These are phyloP conservation scores for Stenogyne calaminthoides DNA, from an alignment of 305 asterid genomes.

Conservation along the genomic window DNA sequence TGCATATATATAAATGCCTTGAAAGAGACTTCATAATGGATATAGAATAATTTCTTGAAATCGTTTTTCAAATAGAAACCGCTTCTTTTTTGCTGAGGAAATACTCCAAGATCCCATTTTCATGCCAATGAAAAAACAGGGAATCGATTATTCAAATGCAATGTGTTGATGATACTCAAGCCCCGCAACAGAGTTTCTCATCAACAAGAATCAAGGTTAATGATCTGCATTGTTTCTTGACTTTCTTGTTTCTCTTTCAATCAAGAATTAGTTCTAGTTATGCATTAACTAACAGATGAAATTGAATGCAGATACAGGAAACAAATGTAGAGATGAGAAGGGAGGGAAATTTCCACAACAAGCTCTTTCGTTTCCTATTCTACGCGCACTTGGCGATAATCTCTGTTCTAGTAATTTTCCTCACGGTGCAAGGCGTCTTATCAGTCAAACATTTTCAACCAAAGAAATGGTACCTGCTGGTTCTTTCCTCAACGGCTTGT, in stretches of 20 bases:
- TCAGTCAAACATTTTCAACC: slow-evolving; percentile 36
- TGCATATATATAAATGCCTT: background rate
- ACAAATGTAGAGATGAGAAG: slow-evolving; percentile 29
- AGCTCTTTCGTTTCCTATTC: slow-evolving; percentile 41
- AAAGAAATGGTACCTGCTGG: slow-evolving; percentile 44
- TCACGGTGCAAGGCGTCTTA: slow-evolving; percentile 36
- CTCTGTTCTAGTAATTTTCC: slow-evolving; percentile 37
- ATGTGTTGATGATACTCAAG: slow-evolving; percentile 14
- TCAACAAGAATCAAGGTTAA: slow-evolving; percentile 34
- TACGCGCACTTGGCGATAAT: slow-evolving; percentile 40
- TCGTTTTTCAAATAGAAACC: slow-evolving; percentile 22
- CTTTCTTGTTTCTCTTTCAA: slow-evolving; percentile 1
- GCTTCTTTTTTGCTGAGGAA: slow-evolving; percentile 2
- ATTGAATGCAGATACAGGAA: slow-evolving; percentile 31
- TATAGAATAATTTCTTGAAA: slow-evolving; percentile 3
- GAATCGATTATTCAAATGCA: slow-evolving; percentile 17
- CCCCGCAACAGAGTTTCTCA: slow-evolving; percentile 26
- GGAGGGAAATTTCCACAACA: slow-evolving; percentile 37
- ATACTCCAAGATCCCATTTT: slow-evolving; percentile 23
- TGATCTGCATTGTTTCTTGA: slow-evolving; percentile 15
- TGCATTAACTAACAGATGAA: background rate
- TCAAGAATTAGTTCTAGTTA: background rate
- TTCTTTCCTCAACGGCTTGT: slow-evolving; percentile 49
- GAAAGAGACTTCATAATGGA: slow-evolving; percentile 16
- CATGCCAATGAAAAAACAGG: slow-evolving; percentile 19